Evolutionary conservation across 2,329 filamentous ascomycete genomes (phyloP).

Genomic region (Xylariales sp.): DNA sequence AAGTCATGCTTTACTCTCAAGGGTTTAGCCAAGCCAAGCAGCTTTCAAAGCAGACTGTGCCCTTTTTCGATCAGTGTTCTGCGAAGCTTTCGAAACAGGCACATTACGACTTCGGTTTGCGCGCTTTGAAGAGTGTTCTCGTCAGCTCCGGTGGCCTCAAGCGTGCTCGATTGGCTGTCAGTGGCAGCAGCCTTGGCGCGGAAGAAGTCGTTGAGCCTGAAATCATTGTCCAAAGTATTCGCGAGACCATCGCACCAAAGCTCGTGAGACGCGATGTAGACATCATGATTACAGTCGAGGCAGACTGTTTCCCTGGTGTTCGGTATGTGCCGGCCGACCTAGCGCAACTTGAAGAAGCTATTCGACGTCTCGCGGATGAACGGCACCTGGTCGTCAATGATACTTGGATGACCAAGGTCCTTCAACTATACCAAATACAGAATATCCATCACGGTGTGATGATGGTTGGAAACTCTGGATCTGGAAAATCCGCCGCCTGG

Average conservation of each 20-base stretch:
- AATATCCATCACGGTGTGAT: conserved; percentile 98
- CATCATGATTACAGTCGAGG: conserved; percentile 79
- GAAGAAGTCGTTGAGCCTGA: conserved; percentile 84
- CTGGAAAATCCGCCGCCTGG: conserved; percentile 95
- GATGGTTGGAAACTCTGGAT: conserved; percentile 99
- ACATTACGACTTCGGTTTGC: conserved; percentile 97
- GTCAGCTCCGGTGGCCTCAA: conserved; percentile 97
- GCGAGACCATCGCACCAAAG: conserved; percentile 97
- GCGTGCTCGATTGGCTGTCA: conserved; percentile 66
- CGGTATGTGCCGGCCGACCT: conserved; percentile 89
- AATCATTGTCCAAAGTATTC: conserved; percentile 96
- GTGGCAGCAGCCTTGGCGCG: conserved; percentile 52
- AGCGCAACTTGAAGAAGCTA: conserved; percentile 71
- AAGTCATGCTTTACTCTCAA: conserved; percentile 99
- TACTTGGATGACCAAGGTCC: conserved; percentile 93
- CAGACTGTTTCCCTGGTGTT: conserved; percentile 84
- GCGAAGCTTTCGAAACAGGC: conserved; percentile 85
- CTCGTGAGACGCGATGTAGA: conserved; percentile 89
- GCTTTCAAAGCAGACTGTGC: conserved; percentile 91
- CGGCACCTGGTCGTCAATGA: conserved; percentile 87
- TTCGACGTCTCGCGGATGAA: conserved; percentile 76
- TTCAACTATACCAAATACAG: conserved; percentile 97
- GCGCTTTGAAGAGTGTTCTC: conserved; percentile 96
- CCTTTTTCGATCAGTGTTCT: conserved; percentile 93
- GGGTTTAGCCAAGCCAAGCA: conserved; percentile 96